Conservation (phyloP, 108 stramenopile species). For the Conticribra weissflogii region DNA sequence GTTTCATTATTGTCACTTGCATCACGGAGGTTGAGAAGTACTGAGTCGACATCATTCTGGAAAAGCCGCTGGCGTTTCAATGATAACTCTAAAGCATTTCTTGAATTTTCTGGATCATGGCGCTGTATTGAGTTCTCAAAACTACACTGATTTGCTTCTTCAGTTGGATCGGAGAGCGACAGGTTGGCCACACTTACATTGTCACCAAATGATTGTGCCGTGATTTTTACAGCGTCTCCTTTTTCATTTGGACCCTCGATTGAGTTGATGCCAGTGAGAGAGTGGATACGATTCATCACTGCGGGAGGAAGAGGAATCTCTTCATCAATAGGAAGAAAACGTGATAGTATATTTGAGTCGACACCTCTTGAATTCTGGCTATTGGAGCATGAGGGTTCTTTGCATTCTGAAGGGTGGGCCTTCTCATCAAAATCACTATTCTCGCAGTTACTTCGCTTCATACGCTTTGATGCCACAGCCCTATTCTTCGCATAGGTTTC, state of each 20-base stretch:
- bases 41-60: conserved; percentile 40
- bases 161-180: conserved; percentile 40
- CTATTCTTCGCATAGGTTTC: conserved; percentile 76
- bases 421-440: neutral
- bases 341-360: neutral
- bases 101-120: too few species aligned
- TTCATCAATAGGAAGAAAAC: neutral
- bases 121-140: conserved; percentile 23
- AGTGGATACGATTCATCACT: neutral
- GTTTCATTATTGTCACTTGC: too few species aligned
- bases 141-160: conserved; percentile 23
- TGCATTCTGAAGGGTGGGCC: neutral
- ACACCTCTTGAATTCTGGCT: neutral
- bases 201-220: too few species aligned
- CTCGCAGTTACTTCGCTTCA: conserved; percentile 19
- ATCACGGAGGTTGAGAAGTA: conserved; percentile 59
- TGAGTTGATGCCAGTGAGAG: neutral
- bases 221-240: too few species aligned
- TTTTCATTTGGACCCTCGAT: too few species aligned
- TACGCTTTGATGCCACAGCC: conserved; percentile 41
- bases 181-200: conserved; percentile 35
- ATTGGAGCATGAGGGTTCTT: too few species aligned
- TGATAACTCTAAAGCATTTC: neutral
- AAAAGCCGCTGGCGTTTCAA: neutral
- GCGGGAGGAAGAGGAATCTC: neutral